phyloP scores from a whole-genome alignment of 75 land plant genomes.

The Gnetum montanum region DNA sequence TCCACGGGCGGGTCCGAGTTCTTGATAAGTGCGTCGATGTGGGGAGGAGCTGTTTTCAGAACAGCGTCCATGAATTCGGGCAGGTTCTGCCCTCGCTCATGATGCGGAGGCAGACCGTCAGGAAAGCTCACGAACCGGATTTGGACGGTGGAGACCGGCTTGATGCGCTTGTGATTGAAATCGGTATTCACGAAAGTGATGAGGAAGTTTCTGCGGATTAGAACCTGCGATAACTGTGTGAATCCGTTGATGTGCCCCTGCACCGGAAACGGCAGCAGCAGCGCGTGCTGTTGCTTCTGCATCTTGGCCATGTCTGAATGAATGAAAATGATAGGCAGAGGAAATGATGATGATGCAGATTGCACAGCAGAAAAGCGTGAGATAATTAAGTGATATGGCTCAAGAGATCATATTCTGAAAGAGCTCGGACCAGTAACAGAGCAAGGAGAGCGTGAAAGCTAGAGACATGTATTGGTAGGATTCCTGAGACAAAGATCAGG shows the following conservation, averaged over 20 bases:
- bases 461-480: too few species aligned
- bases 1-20: slow-evolving; percentile 4
- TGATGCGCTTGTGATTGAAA: not conserved
- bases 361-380: too few species aligned
- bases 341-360: too few species aligned
- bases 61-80: slow-evolving; percentile 4
- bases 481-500: too few species aligned
- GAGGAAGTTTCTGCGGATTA: not conserved
- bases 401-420: too few species aligned
- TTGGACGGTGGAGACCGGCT: not conserved
- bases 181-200: not conserved
- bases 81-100: slow-evolving; percentile 10
- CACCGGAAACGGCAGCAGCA: not conserved
- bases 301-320: too few species aligned
- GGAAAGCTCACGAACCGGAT: slow-evolving; percentile 17
- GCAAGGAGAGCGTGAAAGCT: too few species aligned
- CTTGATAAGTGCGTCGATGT: not conserved
- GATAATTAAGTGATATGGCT: too few species aligned
- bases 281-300: too few species aligned
- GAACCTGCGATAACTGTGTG: not conserved
- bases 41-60: not conserved
- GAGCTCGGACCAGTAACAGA: too few species aligned
- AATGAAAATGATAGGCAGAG: too few species aligned
- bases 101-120: slow-evolving; percentile 15
- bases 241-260: not conserved